phyloP scores from a whole-genome alignment of 139 green algal genomes.

The Chlamydomonas sp. region DNA sequence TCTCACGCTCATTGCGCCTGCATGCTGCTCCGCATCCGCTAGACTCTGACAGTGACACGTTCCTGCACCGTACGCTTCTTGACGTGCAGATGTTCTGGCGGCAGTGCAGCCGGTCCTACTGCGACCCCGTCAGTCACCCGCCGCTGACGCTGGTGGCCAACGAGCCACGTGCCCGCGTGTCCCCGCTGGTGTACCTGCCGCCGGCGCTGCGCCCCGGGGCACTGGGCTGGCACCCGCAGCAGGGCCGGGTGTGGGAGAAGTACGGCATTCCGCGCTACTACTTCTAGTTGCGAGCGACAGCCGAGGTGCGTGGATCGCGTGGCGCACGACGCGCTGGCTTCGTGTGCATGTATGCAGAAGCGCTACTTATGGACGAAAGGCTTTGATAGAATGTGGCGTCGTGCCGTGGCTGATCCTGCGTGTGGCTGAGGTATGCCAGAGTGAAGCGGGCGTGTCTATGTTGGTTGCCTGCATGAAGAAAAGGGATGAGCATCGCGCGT shows the following conservation, averaged over 20 bases:
- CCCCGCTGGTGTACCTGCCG: background rate
- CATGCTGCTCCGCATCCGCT: background rate
- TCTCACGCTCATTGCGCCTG: background rate
- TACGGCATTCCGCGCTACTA: conserved; percentile 15
- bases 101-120: background rate
- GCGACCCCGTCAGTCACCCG: background rate
- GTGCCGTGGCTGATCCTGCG: too few relatives aligned
- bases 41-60: too few relatives aligned
- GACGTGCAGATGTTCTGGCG: background rate
- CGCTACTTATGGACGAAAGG: too few relatives aligned
- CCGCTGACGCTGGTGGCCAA: conserved; percentile 5
- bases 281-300: too few relatives aligned
- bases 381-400: too few relatives aligned
- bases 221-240: conserved; percentile 27
- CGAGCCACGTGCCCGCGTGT: background rate
- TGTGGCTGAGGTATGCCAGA: too few relatives aligned
- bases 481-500: too few relatives aligned
- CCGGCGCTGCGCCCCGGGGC: conserved; percentile 1
- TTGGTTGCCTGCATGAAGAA: too few relatives aligned
- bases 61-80: background rate
- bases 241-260: conserved; percentile 20
- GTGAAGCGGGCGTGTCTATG: too few relatives aligned
- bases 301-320: too few relatives aligned
- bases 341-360: too few relatives aligned
- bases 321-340: too few relatives aligned